These are phyloP conservation scores for Xylaria polymorpha DNA, from an alignment of 2,329 filamentous ascomycete species.

Conservation along the genomic window DNA sequence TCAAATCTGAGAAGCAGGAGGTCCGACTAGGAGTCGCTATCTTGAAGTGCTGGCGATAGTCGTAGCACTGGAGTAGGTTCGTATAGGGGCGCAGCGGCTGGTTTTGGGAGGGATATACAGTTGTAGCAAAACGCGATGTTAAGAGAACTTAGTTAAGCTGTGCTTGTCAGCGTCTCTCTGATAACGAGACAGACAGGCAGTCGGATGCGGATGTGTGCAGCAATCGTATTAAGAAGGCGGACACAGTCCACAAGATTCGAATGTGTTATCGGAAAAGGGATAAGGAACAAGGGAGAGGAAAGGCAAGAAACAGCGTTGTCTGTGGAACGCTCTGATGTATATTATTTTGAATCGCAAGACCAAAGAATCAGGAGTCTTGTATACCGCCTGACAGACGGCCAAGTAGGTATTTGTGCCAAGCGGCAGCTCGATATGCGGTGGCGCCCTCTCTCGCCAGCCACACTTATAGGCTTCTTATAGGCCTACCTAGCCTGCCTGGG, in stretches of 20 bases:
- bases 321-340: conserved; percentile 29
- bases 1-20: conserved; percentile 2
- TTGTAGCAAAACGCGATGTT: conserved; percentile 17
- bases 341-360: conserved; percentile 38
- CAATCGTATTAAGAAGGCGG: conserved; percentile 32
- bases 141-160: conserved; percentile 14
- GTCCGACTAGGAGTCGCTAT: conserved; percentile 1
- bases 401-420: conserved; percentile 23
- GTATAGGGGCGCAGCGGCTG: neutral
- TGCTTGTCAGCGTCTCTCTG: neutral
- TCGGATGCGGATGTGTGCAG: conserved; percentile 7
- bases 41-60: neutral
- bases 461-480: conserved; percentile 2
- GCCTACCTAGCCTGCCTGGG: too few species aligned
- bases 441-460: conserved; percentile 23
- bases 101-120: neutral
- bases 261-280: conserved; percentile 9
- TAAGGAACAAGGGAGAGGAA: conserved; percentile 27
- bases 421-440: neutral
- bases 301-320: conserved; percentile 30
- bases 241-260: conserved; percentile 35
- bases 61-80: neutral
- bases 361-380: conserved; percentile 36
- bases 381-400: conserved; percentile 32
- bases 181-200: conserved; percentile 14